A percentile compares a stretch with the other conserved stretches of the same genome.
Evolutionary conservation across 257 asterid genomes (phyloP).

Genomic region (Agastache rugosa): DNA sequence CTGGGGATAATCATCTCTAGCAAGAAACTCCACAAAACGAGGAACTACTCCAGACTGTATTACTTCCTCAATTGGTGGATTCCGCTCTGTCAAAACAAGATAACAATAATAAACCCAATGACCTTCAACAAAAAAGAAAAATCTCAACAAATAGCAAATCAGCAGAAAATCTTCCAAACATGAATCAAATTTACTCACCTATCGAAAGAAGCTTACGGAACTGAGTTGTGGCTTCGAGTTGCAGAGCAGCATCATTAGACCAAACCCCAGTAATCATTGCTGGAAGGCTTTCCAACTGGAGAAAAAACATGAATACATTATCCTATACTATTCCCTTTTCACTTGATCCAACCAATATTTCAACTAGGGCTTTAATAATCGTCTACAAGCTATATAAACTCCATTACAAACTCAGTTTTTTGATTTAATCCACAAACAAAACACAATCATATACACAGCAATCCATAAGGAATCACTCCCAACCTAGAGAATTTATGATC

Average conservation of each 20-base stretch:
- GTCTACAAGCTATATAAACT: background rate
- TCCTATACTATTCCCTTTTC: background rate
- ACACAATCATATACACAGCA: background rate
- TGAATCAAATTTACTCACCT: constrained; percentile 41
- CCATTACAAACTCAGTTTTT: background rate
- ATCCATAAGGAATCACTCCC: background rate
- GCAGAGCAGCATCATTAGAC: constrained; percentile 68
- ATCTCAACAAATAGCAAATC: background rate
- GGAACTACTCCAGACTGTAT: constrained; percentile 92
- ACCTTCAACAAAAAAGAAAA: background rate
- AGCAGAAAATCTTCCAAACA: background rate
- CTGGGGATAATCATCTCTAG: constrained; percentile 81
- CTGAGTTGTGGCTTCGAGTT: constrained; percentile 88
- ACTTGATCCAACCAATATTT: constrained; percentile 9
- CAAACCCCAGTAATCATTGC: constrained; percentile 75
- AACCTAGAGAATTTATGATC: background rate
- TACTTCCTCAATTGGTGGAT: constrained; percentile 93
- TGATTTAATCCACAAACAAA: background rate
- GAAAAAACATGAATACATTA: constrained; percentile 14
- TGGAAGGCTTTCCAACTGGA: constrained; percentile 85
- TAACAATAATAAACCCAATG: constrained; percentile 15
- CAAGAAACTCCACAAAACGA: constrained; percentile 84
- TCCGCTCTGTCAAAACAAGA: constrained; percentile 60
- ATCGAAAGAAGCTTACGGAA: constrained; percentile 93
- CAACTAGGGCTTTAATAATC: background rate